Evolutionary conservation across 2,329 filamentous ascomycete species (phyloP).

Genomic region (Ilyonectria mors-panacis): DNA sequence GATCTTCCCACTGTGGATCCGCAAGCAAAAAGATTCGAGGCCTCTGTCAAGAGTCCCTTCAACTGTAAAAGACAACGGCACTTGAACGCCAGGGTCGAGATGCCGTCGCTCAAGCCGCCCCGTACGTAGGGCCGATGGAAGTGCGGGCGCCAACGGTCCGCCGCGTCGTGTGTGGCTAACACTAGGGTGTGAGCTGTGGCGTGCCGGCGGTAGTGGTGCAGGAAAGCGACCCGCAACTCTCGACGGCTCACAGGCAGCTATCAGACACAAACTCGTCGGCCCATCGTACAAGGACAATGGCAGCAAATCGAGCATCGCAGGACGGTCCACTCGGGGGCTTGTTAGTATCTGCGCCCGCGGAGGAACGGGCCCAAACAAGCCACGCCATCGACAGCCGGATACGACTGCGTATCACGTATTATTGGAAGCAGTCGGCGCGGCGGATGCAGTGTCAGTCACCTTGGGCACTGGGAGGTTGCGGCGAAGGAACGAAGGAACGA

Average conservation of each 20-base stretch:
- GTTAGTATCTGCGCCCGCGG: constrained; percentile 11
- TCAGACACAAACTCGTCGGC: constrained; percentile 2
- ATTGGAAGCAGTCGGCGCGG: not conserved
- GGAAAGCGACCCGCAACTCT: constrained; percentile 9
- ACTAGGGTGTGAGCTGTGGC: constrained; percentile 1
- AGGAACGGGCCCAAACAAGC: constrained; percentile 16
- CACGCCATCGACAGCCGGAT: constrained; percentile 7
- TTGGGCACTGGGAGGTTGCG: not conserved
- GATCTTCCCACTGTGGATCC: constrained; percentile 37
- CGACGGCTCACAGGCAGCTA: constrained; percentile 18
- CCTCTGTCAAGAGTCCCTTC: constrained; percentile 32
- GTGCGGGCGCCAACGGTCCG: constrained; percentile 28
- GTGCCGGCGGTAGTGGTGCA: constrained; percentile 21
- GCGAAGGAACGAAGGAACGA: constrained; percentile 15
- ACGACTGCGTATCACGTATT: not conserved
- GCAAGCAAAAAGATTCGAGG: constrained; percentile 24
- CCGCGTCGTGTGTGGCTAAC: constrained; percentile 22
- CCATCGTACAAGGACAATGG: constrained; percentile 7
- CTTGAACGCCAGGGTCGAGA: constrained; percentile 35
- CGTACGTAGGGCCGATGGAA: constrained; percentile 34
- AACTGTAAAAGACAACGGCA: constrained; percentile 35
- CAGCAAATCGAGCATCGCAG: constrained; percentile 13
- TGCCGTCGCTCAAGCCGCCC: constrained; percentile 23
- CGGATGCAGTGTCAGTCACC: not conserved
- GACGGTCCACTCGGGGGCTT: constrained; percentile 14